phyloP scores from a whole-genome alignment of 164 flowering plant species.

The Magnolia changhungtana region DNA sequence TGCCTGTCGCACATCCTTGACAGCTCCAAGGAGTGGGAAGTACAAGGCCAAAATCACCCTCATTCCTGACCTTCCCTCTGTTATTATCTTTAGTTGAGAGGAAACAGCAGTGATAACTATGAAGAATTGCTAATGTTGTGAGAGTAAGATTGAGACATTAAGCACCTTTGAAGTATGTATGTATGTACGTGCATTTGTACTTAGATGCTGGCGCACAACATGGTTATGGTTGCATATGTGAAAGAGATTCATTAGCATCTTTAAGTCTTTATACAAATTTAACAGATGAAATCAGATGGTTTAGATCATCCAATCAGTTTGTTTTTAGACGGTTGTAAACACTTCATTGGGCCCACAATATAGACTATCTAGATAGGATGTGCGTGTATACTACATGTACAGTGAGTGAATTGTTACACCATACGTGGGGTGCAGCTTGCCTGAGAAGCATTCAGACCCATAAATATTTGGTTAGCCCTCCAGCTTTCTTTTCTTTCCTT shows the following conservation, averaged over 20 bases:
- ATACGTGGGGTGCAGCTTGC: too few species aligned
- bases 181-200: background rate
- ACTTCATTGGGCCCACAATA: background rate
- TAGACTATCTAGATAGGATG: too few species aligned
- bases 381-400: too few species aligned
- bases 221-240: background rate
- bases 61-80: background rate
- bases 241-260: background rate
- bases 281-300: background rate
- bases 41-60: background rate
- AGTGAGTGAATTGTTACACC: too few species aligned
- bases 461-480: too few species aligned
- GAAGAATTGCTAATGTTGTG: background rate
- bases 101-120: background rate
- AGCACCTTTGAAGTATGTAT: background rate
- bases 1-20: constrained; percentile 23
- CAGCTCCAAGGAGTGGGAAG: constrained; percentile 24
- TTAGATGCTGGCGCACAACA: background rate
- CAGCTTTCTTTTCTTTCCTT: too few species aligned
- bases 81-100: background rate
- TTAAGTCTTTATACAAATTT: background rate
- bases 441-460: too few species aligned
- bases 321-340: background rate
- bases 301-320: background rate
- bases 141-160: background rate